Percentiles rank a stretch among this genome's conserved stretches.
phyloP scores from a whole-genome alignment of 495 filamentous ascomycete genomes.

The Penicillium flavigenum region DNA sequence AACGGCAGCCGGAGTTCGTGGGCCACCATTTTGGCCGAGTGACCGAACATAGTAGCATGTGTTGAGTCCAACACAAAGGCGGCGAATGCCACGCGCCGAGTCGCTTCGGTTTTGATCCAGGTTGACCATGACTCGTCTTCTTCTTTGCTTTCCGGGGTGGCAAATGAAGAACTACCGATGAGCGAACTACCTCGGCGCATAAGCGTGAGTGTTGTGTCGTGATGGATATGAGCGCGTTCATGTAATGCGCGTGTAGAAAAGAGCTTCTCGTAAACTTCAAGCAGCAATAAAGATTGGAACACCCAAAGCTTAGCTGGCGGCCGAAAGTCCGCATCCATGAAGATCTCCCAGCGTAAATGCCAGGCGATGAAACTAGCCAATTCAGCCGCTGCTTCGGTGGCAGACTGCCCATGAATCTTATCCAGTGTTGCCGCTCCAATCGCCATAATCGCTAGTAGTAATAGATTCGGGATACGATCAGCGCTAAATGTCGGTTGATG shows the following conservation, averaged over 20 bases:
- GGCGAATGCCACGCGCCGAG: constrained; percentile 84
- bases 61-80: constrained; percentile 95
- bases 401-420: constrained; percentile 68
- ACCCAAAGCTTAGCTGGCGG: constrained; percentile 97
- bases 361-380: constrained; percentile 85
- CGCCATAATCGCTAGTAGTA: constrained; percentile 90
- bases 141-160: constrained; percentile 79
- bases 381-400: constrained; percentile 70
- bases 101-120: constrained; percentile 95
- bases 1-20: constrained; percentile 91
- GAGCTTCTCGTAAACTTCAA: constrained; percentile 97
- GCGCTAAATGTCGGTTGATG: constrained; percentile 92
- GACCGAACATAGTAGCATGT: constrained; percentile 97
- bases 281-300: constrained; percentile 84
- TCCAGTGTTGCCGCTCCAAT: constrained; percentile 91
- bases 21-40: constrained; percentile 95
- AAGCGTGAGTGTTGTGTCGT: constrained; percentile 90
- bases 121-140: constrained; percentile 95
- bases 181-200: constrained; percentile 93
- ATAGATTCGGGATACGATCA: constrained; percentile 77
- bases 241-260: constrained; percentile 88
- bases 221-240: constrained; percentile 95
- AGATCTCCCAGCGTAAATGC: constrained; percentile 90
- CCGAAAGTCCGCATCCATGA: constrained; percentile 86
- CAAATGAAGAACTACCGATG: constrained; percentile 83